Percentiles rank a stretch among this genome's conserved stretches.
These are phyloP conservation scores for Sarocladium brachiariae DNA, from an alignment of 2,329 filamentous ascomycete genomes.

Conservation along the genomic window DNA sequence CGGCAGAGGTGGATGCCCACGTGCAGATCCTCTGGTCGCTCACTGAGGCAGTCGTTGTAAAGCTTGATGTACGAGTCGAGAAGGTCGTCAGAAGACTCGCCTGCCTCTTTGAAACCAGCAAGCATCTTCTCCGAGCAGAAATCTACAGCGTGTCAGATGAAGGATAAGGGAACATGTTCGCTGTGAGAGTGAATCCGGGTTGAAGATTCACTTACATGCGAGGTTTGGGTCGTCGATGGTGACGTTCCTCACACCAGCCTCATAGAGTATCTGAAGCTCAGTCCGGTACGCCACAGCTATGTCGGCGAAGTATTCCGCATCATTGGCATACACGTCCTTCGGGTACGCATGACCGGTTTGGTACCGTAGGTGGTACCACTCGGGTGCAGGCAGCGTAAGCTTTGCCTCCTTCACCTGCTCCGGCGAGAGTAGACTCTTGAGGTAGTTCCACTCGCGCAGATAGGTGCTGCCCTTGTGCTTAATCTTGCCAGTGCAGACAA, in stretches of 20 bases:
- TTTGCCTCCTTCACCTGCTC: constrained; percentile 53
- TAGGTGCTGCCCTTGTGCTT: constrained; percentile 21
- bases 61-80: constrained; percentile 67
- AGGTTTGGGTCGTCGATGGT: constrained; percentile 51
- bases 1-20: constrained; percentile 68
- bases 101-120: constrained; percentile 44
- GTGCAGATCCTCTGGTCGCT: constrained; percentile 60
- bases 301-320: constrained; percentile 43
- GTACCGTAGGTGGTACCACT: constrained; percentile 50
- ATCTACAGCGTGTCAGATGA: constrained; percentile 23
- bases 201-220: constrained; percentile 24
- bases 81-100: constrained; percentile 48
- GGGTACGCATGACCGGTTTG: constrained; percentile 39
- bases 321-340: constrained; percentile 36
- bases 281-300: constrained; percentile 42
- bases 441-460: constrained; percentile 19
- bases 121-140: constrained; percentile 59
- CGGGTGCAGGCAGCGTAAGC: constrained; percentile 52
- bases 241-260: constrained; percentile 40
- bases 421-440: constrained; percentile 33
- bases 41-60: constrained; percentile 63
- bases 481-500: constrained; percentile 24
- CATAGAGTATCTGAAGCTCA: constrained; percentile 41
- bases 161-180: too few species aligned
- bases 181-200: too few species aligned